Base-by-base conservation (phyloP, 2,329 filamentous ascomycete genomes). In the Arthrobotrys musiformis region DNA sequence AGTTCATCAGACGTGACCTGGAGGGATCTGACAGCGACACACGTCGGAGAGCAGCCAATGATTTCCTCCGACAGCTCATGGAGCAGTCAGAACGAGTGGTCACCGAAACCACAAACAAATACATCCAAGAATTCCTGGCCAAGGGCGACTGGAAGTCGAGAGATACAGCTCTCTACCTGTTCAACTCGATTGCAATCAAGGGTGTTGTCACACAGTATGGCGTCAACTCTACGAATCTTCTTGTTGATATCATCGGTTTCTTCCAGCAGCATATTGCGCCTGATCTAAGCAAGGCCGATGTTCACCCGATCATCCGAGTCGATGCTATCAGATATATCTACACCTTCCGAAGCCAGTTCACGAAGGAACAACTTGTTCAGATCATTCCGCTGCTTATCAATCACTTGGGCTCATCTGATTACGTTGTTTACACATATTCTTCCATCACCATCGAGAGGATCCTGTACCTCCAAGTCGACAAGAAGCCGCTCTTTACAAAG, bases 271-370 rank as follows among this genome's bases (percentile, higher is more conserved):
- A 98, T 83, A 91, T 99, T 81, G 94, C 94, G 9, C 88, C 90
- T n/a, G 95, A 99, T 83, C 86, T 99, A 44, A 86, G 97, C 77
- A 87, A 88, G n/a, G 86, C 89, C 35, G 88, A 87, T 1, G 88
- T 91, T 0, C 89, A 97, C 81, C 91, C 93, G 7, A 94, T 99
- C 76, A 87, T 97, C 80, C 97, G 97, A 85, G 94, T 99, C 15
- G 95, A 98, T 83, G 94, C 94, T 17, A 97, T 99, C 87, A 99
- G 98, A 84, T 99, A 94, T 83, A 88, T 99, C 42, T 97, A 99
- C 86, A 93, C 92, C 50, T 99, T 99, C 89, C 91, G 95, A 81
- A 97, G 93, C 83, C 93, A 97, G 82, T 88, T 99, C 78, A 94
- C 93, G 17, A 93, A 93, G 83, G 90, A 94, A 35, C 92, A 97